Evolutionary conservation across 352 stramenopile species (phyloP).

Genomic region (Phytopythium kandeliae): DNA sequence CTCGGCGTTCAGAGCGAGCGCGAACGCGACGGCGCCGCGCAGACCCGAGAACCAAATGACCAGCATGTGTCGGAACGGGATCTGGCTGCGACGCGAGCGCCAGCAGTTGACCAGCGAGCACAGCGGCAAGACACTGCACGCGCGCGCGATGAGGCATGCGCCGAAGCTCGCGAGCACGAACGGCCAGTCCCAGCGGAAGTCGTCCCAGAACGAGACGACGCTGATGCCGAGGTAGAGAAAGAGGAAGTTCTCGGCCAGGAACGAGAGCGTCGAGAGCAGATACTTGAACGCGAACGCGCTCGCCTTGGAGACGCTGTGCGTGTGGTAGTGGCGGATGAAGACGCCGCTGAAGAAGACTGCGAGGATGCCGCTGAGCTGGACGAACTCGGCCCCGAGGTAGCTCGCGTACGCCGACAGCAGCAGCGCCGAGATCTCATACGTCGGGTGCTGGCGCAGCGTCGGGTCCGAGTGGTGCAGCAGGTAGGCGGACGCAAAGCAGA

Average conservation of each 20-base stretch:
- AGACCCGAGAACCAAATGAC: conserved; percentile 92
- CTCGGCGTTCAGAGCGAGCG: conserved; percentile 68
- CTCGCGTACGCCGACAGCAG: conserved; percentile 68
- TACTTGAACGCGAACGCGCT: conserved; percentile 58
- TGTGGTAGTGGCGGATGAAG: conserved; percentile 71
- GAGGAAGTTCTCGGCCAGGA: conserved; percentile 71
- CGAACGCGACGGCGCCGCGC: conserved; percentile 92
- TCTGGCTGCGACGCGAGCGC: conserved; percentile 43
- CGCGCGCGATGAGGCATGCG: conserved; percentile 22
- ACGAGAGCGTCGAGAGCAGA: conserved; percentile 50
- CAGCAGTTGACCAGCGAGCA: conserved; percentile 69
- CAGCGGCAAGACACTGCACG: conserved; percentile 77
- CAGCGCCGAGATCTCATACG: conserved; percentile 59
- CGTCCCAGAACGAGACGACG: conserved; percentile 51
- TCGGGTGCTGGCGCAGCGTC: conserved; percentile 35
- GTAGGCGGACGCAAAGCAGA: conserved; percentile 50
- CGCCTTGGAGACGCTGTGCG: conserved; percentile 58
- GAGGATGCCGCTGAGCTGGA: conserved; percentile 82
- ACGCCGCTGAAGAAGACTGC: conserved; percentile 90
- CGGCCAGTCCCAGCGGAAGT: conserved; percentile 63
- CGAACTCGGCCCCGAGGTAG: conserved; percentile 63
- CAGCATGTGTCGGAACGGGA: conserved; percentile 69
- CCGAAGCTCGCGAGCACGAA: conserved; percentile 51
- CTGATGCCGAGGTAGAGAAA: conserved; percentile 71
- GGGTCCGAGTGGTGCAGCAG: conserved; percentile 29